Base-by-base conservation (phyloP, 1,284 basidiomycete genomes). In the Hypsizygus ulmarius region DNA sequence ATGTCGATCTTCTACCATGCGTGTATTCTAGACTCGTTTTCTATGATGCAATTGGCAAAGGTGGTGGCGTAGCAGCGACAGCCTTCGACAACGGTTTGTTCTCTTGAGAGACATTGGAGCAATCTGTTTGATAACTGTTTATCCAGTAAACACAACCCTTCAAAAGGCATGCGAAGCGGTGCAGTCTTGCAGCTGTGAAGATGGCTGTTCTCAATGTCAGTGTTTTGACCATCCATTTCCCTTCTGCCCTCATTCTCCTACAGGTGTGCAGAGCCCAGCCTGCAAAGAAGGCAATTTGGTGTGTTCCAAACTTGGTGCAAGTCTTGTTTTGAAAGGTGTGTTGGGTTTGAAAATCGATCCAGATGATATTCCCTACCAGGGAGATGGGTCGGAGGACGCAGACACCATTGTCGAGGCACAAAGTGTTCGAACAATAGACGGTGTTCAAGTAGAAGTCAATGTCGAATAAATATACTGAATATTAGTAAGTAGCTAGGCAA, bases 81-180 rank as follows among this genome's bases (percentile, higher is more conserved):
- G 90, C 87, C 1, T 95, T 94, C 59, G 91, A 93, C 59, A 84
- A 92, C 57, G 79, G 88, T 87, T 58, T 11, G 59, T 49, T 11
- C 16, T 29, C 28, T 29, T 32, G 37, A n/a, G 28, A 32, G 33
- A 7, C 14, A 16, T 10, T 18, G 28, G 40, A 25, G 11, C 33
- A 12, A 32, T 38, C n/a, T 8, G 33, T 37, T 9, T 45, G 34
- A 27, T 59, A 41, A 37, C 8, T 52, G n/a, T n/a, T 18, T 35
- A 34, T 15, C 3, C 52, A 81, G 83, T 83, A 11, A 78, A 81
- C 44, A 74, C 80, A 15, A 71, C 91, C 21, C 65, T 94, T 10
- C 67, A 69, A 9, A 78, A 83, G 47, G 89, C 93, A 0, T 75
- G 79, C 19, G 70, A 78, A 28, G 70, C 71, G 4, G 74, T 93